Base-by-base conservation (phyloP, 257 asterid genomes). In the Ajuga chamaepitys region DNA sequence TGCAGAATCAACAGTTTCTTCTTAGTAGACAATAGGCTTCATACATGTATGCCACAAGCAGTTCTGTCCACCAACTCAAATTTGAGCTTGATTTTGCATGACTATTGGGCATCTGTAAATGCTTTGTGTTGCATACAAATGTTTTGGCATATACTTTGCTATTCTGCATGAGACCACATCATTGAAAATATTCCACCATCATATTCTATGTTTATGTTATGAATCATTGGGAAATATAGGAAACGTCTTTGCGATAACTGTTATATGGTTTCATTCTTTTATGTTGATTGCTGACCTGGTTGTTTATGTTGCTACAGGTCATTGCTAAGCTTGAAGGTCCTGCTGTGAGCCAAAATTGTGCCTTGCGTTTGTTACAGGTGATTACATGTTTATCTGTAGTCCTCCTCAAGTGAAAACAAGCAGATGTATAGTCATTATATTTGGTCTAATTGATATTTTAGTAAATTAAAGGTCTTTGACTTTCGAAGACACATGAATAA, bases 281-380 rank as follows among this genome's bases (percentile, higher is more conserved):
- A 47, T 70, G 67, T 65, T 67, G 63, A 80, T 78, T 67, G 51
- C 30, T 58, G 35, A 62, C 73, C 72, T 62, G 53, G 52, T 76
- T 55, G 56, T 51, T 61, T 77, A 54, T 66, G 72, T 75, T 74
- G 77, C 71, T 68, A 62, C 88, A 94, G 99, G 99, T 94, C 71
- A 94, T 94, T 70, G 99, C 96, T 38, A 94, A 94, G 81, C 99
- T 94, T 77, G 99, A 94, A 81, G 95, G 97, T 75, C 89, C 95
- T 60, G 93, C 96, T 71, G 98, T 88, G 70, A 94, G 99, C 73
- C 98, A 94, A 68, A 86, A 87, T 70, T 90, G 92, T 78, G 99
- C 99, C 66, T 70, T 94, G 82, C 95, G 95, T 58, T 85, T 94
- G 40, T 77, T 94, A 76, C 98, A 94, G 98, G 99, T 94, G 75